Percentiles rank a stretch among this genome's conserved stretches.
Conservation (phyloP, 805 yeast genomes). For the Saccharomyces jurei region DNA sequence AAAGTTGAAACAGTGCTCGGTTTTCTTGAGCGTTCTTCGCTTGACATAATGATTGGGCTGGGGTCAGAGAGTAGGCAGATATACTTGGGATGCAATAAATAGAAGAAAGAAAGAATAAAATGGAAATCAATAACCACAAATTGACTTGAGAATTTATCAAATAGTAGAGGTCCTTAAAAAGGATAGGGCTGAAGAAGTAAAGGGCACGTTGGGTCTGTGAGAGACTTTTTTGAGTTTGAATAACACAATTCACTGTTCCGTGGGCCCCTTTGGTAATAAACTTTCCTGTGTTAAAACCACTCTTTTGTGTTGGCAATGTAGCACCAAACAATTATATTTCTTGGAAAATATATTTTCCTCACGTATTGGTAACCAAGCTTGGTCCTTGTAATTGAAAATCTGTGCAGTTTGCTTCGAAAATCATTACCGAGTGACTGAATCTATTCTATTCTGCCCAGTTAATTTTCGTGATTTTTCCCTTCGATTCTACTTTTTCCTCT, state of each 20-base stretch:
- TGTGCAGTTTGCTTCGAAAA: neutral
- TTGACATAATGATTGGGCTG: neutral
- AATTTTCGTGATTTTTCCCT: neutral
- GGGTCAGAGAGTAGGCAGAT: neutral
- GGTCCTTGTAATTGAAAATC: neutral
- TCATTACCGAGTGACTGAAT: neutral
- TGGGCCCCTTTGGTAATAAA: neutral
- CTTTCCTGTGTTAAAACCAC: neutral
- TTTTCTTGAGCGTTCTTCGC: neutral
- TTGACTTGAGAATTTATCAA: neutral
- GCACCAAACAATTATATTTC: neutral
- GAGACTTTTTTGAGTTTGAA: neutral
- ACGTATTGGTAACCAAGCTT: neutral
- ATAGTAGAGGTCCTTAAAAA: neutral
- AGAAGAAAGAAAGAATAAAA: neutral
- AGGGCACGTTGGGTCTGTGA: neutral
- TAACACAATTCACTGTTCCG: neutral
- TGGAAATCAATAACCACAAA: neutral
- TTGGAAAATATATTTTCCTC: neutral
- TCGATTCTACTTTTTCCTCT: neutral
- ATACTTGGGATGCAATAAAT: neutral
- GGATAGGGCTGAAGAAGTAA: neutral
- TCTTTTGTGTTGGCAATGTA: neutral
- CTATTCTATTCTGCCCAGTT: neutral
- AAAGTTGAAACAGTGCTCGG: constrained; percentile 34